phyloP scores from a whole-genome alignment of 768 basidiomycete genomes.

The Pisolithus microcarpus region DNA sequence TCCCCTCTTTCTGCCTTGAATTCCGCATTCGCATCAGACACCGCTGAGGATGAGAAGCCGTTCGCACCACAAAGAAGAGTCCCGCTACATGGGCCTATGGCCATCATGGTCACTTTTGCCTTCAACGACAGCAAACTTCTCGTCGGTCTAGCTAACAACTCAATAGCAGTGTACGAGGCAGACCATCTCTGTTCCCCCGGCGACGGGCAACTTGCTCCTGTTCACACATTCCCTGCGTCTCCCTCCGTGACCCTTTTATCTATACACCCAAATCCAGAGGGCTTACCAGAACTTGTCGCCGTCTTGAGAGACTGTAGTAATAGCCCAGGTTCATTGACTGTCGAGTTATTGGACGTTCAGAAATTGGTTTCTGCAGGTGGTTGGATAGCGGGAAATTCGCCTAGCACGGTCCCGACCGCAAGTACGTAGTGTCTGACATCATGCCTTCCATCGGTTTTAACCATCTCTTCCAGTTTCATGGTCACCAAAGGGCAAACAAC shows the following conservation, averaged over 20 bases:
- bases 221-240: slow-evolving; percentile 40
- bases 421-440: slow-evolving; percentile 36
- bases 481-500: slow-evolving; percentile 83
- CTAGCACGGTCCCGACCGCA: slow-evolving; percentile 48
- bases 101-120: slow-evolving; percentile 51
- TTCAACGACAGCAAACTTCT: slow-evolving; percentile 53
- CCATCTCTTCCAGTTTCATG: slow-evolving; percentile 52
- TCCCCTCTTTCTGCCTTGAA: slow-evolving; percentile 60
- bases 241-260: slow-evolving; percentile 43
- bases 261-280: slow-evolving; percentile 59
- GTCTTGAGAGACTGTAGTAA: slow-evolving; percentile 39
- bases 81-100: slow-evolving; percentile 36
- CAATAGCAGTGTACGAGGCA: slow-evolving; percentile 54
- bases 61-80: slow-evolving; percentile 51
- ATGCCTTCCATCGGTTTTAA: slow-evolving; percentile 4
- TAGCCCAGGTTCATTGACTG: slow-evolving; percentile 33
- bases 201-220: slow-evolving; percentile 36
- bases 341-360: slow-evolving; percentile 54
- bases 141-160: slow-evolving; percentile 52
- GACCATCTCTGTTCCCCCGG: slow-evolving; percentile 43
- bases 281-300: slow-evolving; percentile 51
- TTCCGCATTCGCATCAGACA: slow-evolving; percentile 39
- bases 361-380: slow-evolving; percentile 40
- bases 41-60: slow-evolving; percentile 29
- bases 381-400: slow-evolving; percentile 46